Base-by-base conservation (phyloP, 495 filamentous ascomycete species). In the Cairneyella variabilis region DNA sequence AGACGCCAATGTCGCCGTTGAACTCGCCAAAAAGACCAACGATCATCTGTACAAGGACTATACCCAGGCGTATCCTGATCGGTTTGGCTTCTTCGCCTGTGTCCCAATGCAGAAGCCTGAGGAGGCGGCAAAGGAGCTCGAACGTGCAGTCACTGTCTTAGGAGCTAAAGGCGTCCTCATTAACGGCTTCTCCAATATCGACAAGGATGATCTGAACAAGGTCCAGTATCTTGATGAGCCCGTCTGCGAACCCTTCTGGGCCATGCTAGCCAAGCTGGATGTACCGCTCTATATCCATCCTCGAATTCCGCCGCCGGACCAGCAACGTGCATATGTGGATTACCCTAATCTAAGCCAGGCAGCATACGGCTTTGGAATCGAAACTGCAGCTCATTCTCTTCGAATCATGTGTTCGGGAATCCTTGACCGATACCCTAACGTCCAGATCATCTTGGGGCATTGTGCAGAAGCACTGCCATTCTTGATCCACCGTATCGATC, bases 401-500 rank as follows among this genome's bases (percentile, higher is more conserved):
- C 45, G 45, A 4, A 30, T 48, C 23, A 48, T 48, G 45, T 34
- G 4, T 26, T 48, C 45, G 7, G 45, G 45, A 5, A 4, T 48
- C 7, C 26, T 48, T 14, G 47, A 50, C 32, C 12, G 30, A n/a
- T 50, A 50, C 32, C 27, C 27, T 11, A 50, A 38, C 47, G 16
- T 50, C 12, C 32, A n/a, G 4, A 50, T 50, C 47, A 10, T 50
- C 10, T 22, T 48, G 14, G 45, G 45, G 4, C 45, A 48, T 26
- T 30, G 23, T 11, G 45, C 6, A n/a, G 45, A 48, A 22, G 23
- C 7, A 8, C 17, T 48, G 18, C 45, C 45, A 5, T 48, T 48
- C 27, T n/a, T 34, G 14, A 36, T 48, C 25, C 22, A 48, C 11
- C 45, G 45, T 11, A 18, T 36, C 7, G 25, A 48, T 18, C 16